phyloP scores from a whole-genome alignment of 2,329 filamentous ascomycete species.

The Colletotrichum spaethianum region DNA sequence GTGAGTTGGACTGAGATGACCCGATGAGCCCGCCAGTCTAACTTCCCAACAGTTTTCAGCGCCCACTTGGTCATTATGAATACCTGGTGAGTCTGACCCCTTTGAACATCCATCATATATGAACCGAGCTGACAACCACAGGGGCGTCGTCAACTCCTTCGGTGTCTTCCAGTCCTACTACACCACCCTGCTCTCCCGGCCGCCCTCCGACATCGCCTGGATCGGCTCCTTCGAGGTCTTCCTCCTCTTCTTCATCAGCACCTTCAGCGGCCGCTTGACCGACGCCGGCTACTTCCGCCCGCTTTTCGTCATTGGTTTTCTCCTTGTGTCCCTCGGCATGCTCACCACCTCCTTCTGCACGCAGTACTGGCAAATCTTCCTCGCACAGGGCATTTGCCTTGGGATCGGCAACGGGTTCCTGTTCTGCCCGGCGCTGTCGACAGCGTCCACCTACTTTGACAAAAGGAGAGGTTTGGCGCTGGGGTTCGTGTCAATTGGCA shows the following conservation, averaged over 20 bases:
- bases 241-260: constrained; percentile 68
- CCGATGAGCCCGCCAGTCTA: not conserved
- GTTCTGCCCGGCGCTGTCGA: constrained; percentile 75
- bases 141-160: constrained; percentile 69
- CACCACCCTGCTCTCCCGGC: constrained; percentile 52
- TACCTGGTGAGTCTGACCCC: constrained; percentile 57
- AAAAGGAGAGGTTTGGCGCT: constrained; percentile 71
- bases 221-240: constrained; percentile 70
- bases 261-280: constrained; percentile 66
- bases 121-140: constrained; percentile 37
- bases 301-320: constrained; percentile 56
- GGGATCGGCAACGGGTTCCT: constrained; percentile 73
- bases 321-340: constrained; percentile 61
- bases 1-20: constrained; percentile 47
- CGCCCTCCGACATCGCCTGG: constrained; percentile 65
- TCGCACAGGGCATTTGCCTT: constrained; percentile 68
- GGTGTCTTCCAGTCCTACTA: constrained; percentile 71
- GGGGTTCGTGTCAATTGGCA: constrained; percentile 73
- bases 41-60: constrained; percentile 49
- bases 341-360: constrained; percentile 61
- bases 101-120: not conserved
- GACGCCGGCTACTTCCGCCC: constrained; percentile 68
- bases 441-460: constrained; percentile 77
- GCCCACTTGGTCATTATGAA: constrained; percentile 65
- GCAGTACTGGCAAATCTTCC: constrained; percentile 69